Evolutionary conservation across 768 basidiomycete species (phyloP).

Genomic region (Leccinum pellstonianum): DNA sequence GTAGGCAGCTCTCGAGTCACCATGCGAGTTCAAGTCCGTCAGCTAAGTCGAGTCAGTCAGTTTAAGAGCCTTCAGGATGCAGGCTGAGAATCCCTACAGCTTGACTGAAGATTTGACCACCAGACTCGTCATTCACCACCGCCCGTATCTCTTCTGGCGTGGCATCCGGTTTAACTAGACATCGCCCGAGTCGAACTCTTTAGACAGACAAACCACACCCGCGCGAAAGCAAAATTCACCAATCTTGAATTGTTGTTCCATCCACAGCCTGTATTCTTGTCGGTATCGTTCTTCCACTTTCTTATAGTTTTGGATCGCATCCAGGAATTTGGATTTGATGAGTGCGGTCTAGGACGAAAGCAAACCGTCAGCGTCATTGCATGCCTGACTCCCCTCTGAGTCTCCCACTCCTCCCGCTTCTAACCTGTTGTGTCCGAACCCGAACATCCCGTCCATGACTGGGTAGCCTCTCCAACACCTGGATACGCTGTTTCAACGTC

Average conservation of each 20-base stretch:
- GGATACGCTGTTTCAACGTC: no score
- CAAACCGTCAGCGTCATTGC: slow-evolving; percentile 14
- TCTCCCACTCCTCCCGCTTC: no score
- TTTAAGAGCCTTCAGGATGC: background rate
- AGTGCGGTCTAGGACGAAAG: slow-evolving; percentile 44
- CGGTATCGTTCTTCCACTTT: no score
- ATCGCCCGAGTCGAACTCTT: background rate
- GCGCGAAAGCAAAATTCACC: slow-evolving; percentile 41
- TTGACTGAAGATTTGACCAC: slow-evolving; percentile 87
- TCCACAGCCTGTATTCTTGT: no score
- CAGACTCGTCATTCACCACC: slow-evolving; percentile 81
- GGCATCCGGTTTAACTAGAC: slow-evolving; percentile 86
- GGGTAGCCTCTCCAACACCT: no score
- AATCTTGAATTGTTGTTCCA: no score
- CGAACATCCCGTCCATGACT: no score
- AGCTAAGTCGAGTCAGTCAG: slow-evolving; percentile 51
- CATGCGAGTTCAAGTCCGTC: slow-evolving; percentile 85
- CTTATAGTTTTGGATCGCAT: no score
- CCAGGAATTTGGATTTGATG: no score
- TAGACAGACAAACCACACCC: background rate
- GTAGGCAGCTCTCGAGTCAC: no score
- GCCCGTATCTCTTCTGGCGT: slow-evolving; percentile 83
- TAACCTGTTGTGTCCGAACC: no score
- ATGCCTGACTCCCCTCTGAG: slow-evolving; percentile 9
- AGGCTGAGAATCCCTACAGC: slow-evolving; percentile 47